Conservation (phyloP, 148 eudicot species). For the Rhododendron vialii region DNA sequence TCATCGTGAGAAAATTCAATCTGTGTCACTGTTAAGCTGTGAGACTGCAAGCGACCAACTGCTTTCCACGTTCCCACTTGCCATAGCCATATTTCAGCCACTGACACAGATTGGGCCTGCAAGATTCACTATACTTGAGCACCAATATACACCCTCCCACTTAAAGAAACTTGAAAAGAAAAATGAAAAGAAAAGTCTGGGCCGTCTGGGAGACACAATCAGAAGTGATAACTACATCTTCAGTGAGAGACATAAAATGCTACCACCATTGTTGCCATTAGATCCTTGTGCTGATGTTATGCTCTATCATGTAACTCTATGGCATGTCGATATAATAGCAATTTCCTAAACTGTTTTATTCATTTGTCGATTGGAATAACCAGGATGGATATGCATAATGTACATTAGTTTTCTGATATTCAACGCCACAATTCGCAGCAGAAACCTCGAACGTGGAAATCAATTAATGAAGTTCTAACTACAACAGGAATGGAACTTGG, state of each 20-base stretch:
- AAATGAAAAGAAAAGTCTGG: not conserved
- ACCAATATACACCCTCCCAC: not conserved
- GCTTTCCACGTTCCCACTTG: slow-evolving; percentile 96
- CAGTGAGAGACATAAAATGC: not conserved
- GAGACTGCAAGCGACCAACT: slow-evolving; percentile 82
- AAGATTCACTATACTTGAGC: slow-evolving; percentile 5
- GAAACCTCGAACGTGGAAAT: not conserved
- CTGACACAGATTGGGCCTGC: slow-evolving; percentile 84
- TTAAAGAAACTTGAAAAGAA: not conserved
- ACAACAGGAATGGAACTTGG: not conserved
- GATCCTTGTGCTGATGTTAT: not conserved
- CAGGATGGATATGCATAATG: not conserved
- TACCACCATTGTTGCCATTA: not conserved
- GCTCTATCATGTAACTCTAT: not conserved
- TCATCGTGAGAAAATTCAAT: slow-evolving; percentile 91
- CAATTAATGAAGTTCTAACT: not conserved
- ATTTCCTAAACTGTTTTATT: not conserved
- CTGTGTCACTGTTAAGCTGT: slow-evolving; percentile 86
- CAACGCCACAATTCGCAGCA: not conserved
- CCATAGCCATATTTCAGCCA: slow-evolving; percentile 98
- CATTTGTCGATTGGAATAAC: not conserved
- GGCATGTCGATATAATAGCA: not conserved
- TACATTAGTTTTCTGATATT: not conserved
- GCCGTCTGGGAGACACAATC: not conserved
- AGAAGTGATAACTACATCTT: not conserved